Evolutionary conservation across 2,329 filamentous ascomycete species (phyloP).

Genomic region (Phaeosphaeria sp.): DNA sequence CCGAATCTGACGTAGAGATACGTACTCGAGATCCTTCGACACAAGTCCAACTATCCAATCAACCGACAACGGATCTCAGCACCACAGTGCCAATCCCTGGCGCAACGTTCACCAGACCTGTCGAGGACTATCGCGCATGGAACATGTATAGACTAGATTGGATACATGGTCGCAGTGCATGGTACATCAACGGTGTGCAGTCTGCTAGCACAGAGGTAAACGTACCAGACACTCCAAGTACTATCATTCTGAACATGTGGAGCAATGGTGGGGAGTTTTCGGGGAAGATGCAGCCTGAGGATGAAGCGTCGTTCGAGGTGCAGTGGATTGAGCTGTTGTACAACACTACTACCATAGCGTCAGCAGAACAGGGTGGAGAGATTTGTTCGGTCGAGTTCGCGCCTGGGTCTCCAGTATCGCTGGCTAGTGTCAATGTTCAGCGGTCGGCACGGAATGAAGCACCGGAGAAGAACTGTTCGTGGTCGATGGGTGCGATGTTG

Average conservation of each 20-base stretch:
- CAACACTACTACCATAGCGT: constrained; percentile 1
- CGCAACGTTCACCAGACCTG: constrained; percentile 14
- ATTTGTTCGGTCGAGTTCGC: background rate
- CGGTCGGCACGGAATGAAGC: background rate
- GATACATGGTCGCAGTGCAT: constrained; percentile 10
- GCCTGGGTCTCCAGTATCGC: background rate
- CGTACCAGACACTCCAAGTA: constrained; percentile 11
- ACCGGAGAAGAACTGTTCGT: background rate
- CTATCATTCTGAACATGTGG: constrained; percentile 16
- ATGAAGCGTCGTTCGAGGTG: constrained; percentile 16
- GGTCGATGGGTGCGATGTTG: background rate
- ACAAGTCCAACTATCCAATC: background rate
- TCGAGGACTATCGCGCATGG: constrained; percentile 9
- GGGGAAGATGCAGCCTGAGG: constrained; percentile 10
- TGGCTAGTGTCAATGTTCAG: background rate
- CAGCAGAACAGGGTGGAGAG: background rate
- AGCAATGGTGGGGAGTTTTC: constrained; percentile 14
- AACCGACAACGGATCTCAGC: background rate
- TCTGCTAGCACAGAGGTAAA: constrained; percentile 1
- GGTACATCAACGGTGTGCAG: constrained; percentile 16
- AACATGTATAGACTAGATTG: constrained; percentile 19
- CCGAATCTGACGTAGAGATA: background rate
- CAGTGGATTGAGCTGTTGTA: constrained; percentile 21
- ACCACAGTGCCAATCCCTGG: background rate
- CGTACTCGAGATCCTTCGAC: background rate